phyloP scores from a whole-genome alignment of 2,329 filamentous ascomycete species.

The Pseudophaeomoniella oleicola region DNA sequence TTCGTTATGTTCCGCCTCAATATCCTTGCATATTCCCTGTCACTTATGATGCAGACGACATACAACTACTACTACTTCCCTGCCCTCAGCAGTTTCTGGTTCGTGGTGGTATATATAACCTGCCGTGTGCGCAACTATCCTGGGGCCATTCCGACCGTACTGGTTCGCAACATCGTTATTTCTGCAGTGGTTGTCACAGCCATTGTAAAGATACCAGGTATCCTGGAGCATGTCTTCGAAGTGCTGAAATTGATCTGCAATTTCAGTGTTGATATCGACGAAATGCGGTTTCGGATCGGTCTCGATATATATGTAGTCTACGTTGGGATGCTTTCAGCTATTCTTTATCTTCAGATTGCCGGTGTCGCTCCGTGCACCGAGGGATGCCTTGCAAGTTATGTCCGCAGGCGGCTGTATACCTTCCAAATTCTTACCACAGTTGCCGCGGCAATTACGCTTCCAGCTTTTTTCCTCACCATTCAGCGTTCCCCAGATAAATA shows the following conservation, averaged over 20 bases:
- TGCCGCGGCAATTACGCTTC: conserved; percentile 14
- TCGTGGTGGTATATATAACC: conserved; percentile 40
- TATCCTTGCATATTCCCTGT: conserved; percentile 36
- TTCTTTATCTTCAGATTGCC: conserved; percentile 17
- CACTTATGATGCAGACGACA: conserved; percentile 41
- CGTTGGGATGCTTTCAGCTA: conserved; percentile 38
- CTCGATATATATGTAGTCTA: conserved; percentile 43
- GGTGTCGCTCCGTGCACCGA: no score
- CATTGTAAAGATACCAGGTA: conserved; percentile 16
- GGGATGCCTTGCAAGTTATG: conserved; percentile 7
- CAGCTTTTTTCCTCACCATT: conserved; percentile 20
- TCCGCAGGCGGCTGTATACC: background rate
- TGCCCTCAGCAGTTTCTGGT: conserved; percentile 47
- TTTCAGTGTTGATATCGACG: conserved; percentile 21
- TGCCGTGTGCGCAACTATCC: conserved; percentile 26
- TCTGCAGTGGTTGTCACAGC: conserved; percentile 24
- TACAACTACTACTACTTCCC: conserved; percentile 47
- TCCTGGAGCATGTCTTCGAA: conserved; percentile 27
- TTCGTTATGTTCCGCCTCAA: conserved; percentile 43
- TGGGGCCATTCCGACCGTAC: conserved; percentile 28
- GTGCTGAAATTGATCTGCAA: conserved; percentile 25
- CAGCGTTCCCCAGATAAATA: conserved; percentile 18
- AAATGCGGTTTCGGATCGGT: conserved; percentile 35
- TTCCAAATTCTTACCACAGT: conserved; percentile 8
- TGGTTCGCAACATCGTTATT: conserved; percentile 34